Base-by-base conservation (phyloP, 2,329 filamentous ascomycete genomes). In the Clonostachys sp. region DNA sequence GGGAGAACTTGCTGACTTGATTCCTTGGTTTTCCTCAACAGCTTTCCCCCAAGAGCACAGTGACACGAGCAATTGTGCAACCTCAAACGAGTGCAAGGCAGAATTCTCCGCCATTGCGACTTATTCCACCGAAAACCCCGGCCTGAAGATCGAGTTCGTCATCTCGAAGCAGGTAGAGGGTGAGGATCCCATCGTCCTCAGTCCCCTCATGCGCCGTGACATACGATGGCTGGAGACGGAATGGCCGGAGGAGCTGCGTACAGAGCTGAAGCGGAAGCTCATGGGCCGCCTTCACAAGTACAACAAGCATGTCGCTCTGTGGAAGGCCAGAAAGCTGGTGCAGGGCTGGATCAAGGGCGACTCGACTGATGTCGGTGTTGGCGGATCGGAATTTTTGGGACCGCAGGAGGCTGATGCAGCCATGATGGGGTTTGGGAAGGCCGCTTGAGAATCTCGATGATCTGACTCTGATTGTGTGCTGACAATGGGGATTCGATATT, bases 291-390 rank as follows among this genome's bases (percentile, higher is more conserved):
- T 65, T 4, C 55, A 60, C 44, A 57, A 55, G 34, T 55, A 58
- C 41, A 65, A 65, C 42, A 65, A 65, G 41, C 54, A 62, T 38
- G 45, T 61, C 34, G 63, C 63, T 0, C 51, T 65, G 3, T 65
- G 61, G 60, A 56, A 64, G 1, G 53, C 53, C 0, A 49, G 62
- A 3, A 50, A 47, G 10, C 45, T 65, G 40, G 39, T 62, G 1
- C 45, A 35, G 0, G 54, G 41, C 0, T 65, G 62, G 62, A 53
- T 56, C 0, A 51, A 46, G 20, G 62, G 62, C 2, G 46, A 47
- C 6, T 13, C 35, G n/a, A 18, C 20, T n/a, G 18, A 41, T 20
- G 20, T 13, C 6, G 12, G 38, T 5, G 43, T 46, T 0, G 42
- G 33, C 1, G 46, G 54, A 3, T 53, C 59, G 36, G 53, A 52